phyloP scores from a whole-genome alignment of 140 eudicot genomes.

The Ambrosia hybrid region DNA sequence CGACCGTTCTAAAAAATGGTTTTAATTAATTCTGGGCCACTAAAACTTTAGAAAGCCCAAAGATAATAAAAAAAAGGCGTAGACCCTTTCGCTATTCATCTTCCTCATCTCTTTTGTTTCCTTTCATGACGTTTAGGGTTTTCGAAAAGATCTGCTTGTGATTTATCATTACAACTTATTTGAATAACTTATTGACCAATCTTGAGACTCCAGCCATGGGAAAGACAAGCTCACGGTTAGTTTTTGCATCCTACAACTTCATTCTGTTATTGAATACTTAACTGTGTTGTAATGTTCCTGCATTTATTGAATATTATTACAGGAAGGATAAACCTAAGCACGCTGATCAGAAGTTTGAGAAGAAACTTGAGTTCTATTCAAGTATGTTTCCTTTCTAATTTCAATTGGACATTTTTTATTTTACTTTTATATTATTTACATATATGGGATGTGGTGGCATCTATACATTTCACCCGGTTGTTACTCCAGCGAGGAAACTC shows the following conservation, averaged over 20 bases:
- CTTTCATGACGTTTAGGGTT: slow-evolving; percentile 10
- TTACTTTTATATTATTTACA: no score
- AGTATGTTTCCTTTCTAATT: slow-evolving; percentile 38
- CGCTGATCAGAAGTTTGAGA: slow-evolving; percentile 63
- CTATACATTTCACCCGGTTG: no score
- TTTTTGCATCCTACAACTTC: slow-evolving; percentile 2
- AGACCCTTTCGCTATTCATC: no score
- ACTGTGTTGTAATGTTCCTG: not conserved
- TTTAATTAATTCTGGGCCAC: no score
- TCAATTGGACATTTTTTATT: not conserved
- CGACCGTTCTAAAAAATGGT: no score
- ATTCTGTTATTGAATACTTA: not conserved
- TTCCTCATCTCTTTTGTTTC: no score
- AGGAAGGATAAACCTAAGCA: slow-evolving; percentile 31
- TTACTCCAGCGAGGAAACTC: no score
- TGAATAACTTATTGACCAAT: not conserved
- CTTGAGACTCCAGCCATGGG: slow-evolving; percentile 37
- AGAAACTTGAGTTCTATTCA: slow-evolving; percentile 61
- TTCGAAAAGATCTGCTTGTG: slow-evolving; percentile 12
- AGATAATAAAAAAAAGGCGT: no score
- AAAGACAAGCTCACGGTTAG: slow-evolving; percentile 45
- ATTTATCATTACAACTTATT: slow-evolving; percentile 5
- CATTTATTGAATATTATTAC: not conserved
- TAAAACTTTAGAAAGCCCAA: no score
- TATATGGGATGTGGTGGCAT: no score